A percentile compares a stretch with the other conserved stretches of the same genome.
phyloP scores from a whole-genome alignment of 2,329 filamentous ascomycete genomes.

The Emericellopsis cladophorae region DNA sequence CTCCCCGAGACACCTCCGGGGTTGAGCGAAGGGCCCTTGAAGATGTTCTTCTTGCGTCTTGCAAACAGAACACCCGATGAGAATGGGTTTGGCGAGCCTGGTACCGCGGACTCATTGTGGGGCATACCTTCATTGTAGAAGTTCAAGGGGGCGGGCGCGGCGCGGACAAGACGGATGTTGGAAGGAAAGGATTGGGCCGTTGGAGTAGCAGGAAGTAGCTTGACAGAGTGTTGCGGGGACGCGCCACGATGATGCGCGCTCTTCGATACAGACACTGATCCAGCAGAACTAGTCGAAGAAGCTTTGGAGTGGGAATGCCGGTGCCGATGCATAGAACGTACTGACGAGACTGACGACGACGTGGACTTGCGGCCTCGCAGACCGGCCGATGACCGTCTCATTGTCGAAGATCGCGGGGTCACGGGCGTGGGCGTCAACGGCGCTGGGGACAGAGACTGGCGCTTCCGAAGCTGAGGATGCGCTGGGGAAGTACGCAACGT shows the following conservation, averaged over 20 bases:
- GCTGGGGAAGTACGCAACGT: constrained; percentile 9
- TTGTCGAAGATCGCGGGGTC: constrained; percentile 39
- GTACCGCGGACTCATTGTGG: constrained; percentile 23
- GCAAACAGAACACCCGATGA: constrained; percentile 60
- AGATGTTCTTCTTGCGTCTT: constrained; percentile 67
- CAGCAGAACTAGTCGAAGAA: constrained; percentile 78
- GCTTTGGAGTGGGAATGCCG: constrained; percentile 87
- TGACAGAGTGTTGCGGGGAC: constrained; percentile 81
- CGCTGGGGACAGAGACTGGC: constrained; percentile 74
- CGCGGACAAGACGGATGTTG: constrained; percentile 71
- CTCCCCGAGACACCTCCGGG: constrained; percentile 27
- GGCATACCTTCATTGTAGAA: constrained; percentile 49
- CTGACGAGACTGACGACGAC: constrained; percentile 85
- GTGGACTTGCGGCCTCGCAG: constrained; percentile 89
- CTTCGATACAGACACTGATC: constrained; percentile 58
- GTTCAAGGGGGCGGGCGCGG: constrained; percentile 34
- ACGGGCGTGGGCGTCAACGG: constrained; percentile 65
- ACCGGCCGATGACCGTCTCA: constrained; percentile 71
- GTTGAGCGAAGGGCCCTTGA: constrained; percentile 65
- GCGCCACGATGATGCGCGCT: constrained; percentile 47
- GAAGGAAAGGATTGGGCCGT: constrained; percentile 64
- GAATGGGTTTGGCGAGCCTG: constrained; percentile 45
- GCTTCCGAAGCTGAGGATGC: constrained; percentile 36
- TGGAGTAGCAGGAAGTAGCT: constrained; percentile 87
- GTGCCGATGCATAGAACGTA: constrained; percentile 81